Evolutionary conservation across 1,139 yeast genomes (phyloP), one percentile per base, ranked within the genome.

Genomic region (Candida glucosophila): DNA sequence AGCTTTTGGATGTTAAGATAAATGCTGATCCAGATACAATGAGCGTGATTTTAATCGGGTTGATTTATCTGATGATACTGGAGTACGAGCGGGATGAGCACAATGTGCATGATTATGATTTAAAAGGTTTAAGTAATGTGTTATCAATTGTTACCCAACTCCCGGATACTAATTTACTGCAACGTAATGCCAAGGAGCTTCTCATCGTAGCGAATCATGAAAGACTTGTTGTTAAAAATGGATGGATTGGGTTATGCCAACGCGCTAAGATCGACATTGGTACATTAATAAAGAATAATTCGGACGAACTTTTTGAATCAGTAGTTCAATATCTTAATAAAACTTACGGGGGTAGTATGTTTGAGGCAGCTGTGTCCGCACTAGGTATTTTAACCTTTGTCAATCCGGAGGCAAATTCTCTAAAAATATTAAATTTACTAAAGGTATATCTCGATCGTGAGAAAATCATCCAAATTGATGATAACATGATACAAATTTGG

Each of bases 181-280:
- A 43, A 22, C 40, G 42, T n/a, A 43, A 61, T 14, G 45, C 68
- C 26, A 55, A 53, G 4, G 44, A 55, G 4, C 63, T 74, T 13
- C 47, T 81, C n/a, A 54, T 79, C 15, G 43, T 72, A 7, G 58
- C 79, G 7, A 83, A 81, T 44, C 73, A 71, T 35, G 38, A 51
- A 2, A 44, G 35, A 4, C 52, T 67, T 16, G 50, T 52, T 2
- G 44, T 63, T 6, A 70, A 69, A 29, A 63, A 63, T 31, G 77
- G 81, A 2, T 90, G 98, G 98, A 80, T 86, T 22, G 82, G 82
- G 0, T 54, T 86, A 26, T 76, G 77, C 22, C 73, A 79, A 41
- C 58, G 72, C 28, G 65, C 79, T 7, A 52, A 55, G 5, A 44
- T 73, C 16, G 93, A 88, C 41, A 81, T 95, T 3, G 80, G 80